Base-by-base conservation (phyloP, 352 stramenopile species). In the Phytopythium kandeliae region DNA sequence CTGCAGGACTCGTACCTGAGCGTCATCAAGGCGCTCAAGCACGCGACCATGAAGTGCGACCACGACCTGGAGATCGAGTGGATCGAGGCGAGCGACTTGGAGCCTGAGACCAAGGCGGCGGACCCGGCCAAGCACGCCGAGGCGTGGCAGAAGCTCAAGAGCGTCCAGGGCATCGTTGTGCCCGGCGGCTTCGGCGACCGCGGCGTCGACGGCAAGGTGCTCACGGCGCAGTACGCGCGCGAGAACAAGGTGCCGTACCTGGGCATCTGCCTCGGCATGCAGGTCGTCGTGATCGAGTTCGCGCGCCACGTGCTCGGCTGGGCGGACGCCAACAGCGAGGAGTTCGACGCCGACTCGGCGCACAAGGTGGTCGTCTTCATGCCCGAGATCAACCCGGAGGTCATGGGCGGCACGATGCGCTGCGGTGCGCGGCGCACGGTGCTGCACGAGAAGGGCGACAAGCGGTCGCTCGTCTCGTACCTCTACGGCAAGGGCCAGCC, bases 391-490 rank as follows among this genome's bases (percentile, higher is more conserved):
- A 96, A 99, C 71, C 81, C 78, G 5, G 88, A 96, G 40, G 83
- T 95, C 36, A 99, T 99, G 97, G 98, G 98, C 40, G 98, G 98
- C 52, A 99, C 97, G 12, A 99, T 99, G 98, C 92, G 98, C 50
- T 93, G 99, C n/a, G 98, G 98, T 48, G 96, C 86, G 41, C 82
- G 97, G 22, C 79, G 89, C 46, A 99, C 97, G 8, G 76, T 97
- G 48, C 89, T 99, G 51, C 75, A 97, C 48, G 74, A 84, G 47
- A 78, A 92, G 61, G 71, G 86, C 19, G 79, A 96, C 55, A 89
- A 92, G 69, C 83, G 77, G 36, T 92, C 80, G 67, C 82, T 97
- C 41, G 77, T 90, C 34, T 93, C 90, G 51, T 89, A 91, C 51
- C 74, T 98, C 35, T 98, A 98, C 65, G 74, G 82, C 52, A 95